A percentile compares a stretch with the other conserved stretches of the same genome.
phyloP scores from a whole-genome alignment of 2,329 filamentous ascomycete species.

The Monosporascus sp. region DNA sequence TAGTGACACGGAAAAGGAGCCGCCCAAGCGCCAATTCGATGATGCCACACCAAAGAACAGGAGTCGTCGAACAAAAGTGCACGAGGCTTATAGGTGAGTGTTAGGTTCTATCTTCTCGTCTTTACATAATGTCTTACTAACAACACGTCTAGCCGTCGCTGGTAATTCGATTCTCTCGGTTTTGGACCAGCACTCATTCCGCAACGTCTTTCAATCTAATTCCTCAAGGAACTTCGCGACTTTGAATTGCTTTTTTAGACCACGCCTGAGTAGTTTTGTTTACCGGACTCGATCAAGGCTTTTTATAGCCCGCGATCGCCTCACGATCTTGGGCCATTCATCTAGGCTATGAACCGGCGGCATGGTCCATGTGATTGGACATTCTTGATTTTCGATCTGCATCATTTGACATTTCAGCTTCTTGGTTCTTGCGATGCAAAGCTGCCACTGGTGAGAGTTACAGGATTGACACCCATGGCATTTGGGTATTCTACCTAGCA shows the following conservation, averaged over 20 bases:
- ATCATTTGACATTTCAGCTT: no score
- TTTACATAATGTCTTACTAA: constrained; percentile 7
- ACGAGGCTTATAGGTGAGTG: constrained; percentile 24
- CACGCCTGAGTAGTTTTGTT: no score
- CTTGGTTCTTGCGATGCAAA: no score
- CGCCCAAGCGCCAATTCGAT: constrained; percentile 13
- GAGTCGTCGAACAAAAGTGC: constrained; percentile 14
- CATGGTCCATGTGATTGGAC: no score
- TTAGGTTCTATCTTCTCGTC: neutral
- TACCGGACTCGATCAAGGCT: no score
- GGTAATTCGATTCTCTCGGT: constrained; percentile 6
- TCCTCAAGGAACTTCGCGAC: neutral
- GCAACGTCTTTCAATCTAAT: neutral
- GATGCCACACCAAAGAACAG: constrained; percentile 12
- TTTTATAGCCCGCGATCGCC: no score
- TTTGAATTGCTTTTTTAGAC: neutral
- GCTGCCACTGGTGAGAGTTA: no score
- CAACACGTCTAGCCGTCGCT: constrained; percentile 16
- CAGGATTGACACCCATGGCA: no score
- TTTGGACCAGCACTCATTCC: neutral
- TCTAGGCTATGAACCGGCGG: no score
- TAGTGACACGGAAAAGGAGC: constrained; percentile 16
- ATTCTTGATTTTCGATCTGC: no score
- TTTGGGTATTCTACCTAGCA: no score
- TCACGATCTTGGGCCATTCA: no score